A percentile compares a stretch with the other conserved stretches of the same genome.
These are phyloP conservation scores for Pyrenopolyporus hunteri DNA, from an alignment of 495 filamentous ascomycete genomes.

Conservation along the genomic window DNA sequence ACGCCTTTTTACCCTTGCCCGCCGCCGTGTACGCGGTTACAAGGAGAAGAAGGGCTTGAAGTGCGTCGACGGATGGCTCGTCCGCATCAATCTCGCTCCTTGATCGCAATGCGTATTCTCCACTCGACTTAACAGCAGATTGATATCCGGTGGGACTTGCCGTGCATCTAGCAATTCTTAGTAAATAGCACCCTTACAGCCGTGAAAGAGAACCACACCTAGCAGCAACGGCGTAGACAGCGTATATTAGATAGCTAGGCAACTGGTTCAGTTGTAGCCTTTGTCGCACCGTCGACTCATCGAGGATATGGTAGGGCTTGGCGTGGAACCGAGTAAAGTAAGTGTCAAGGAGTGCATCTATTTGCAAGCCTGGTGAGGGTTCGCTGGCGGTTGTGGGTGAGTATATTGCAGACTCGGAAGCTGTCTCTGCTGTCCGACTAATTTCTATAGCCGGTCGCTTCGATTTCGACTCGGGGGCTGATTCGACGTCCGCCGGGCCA, in stretches of 20 bases:
- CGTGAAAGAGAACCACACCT: constrained; percentile 56
- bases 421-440: constrained; percentile 29
- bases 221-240: constrained; percentile 74
- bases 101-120: constrained; percentile 71
- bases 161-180: constrained; percentile 61
- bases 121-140: constrained; percentile 62
- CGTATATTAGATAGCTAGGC: constrained; percentile 66
- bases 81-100: constrained; percentile 75
- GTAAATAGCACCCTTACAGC: constrained; percentile 9
- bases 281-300: constrained; percentile 73
- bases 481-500: neutral
- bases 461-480: constrained; percentile 29
- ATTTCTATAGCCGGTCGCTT: constrained; percentile 37
- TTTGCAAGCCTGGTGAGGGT: constrained; percentile 51
- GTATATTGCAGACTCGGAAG: constrained; percentile 43
- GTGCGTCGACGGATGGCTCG: constrained; percentile 74
- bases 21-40: constrained; percentile 74
- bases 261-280: constrained; percentile 69
- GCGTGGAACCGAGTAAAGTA: constrained; percentile 79
- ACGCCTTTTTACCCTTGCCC: constrained; percentile 82
- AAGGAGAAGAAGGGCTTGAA: constrained; percentile 78
- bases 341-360: constrained; percentile 70
- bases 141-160: constrained; percentile 65
- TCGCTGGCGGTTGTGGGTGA: constrained; percentile 47
- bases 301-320: constrained; percentile 78